These are phyloP conservation scores for Eleusine indica DNA, from an alignment of 176 grass and related monocot species.

Conservation along the genomic window DNA sequence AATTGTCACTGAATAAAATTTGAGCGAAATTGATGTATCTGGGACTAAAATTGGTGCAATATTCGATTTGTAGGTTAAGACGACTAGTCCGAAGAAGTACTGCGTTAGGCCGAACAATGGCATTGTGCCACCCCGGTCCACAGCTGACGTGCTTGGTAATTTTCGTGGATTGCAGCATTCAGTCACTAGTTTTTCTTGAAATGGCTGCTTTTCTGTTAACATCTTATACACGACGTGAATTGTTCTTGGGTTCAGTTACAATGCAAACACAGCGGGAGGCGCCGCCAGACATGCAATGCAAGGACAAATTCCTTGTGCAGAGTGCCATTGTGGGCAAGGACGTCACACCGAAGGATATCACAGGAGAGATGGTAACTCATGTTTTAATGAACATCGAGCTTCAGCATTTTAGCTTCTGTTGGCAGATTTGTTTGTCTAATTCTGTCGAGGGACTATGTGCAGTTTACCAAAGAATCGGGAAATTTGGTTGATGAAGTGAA, in stretches of 20 bases:
- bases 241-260: conserved; percentile 63
- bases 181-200: conserved; percentile 1
- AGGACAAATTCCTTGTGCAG: conserved; percentile 95
- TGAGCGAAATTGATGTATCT: background rate
- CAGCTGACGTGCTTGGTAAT: conserved; percentile 73
- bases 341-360: conserved; percentile 60
- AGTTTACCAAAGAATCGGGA: conserved; percentile 88
- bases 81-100: conserved; percentile 96
- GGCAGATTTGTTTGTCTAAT: background rate
- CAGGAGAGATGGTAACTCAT: conserved; percentile 62
- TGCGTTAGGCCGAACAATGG: conserved; percentile 92
- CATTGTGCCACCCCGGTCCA: conserved; percentile 77
- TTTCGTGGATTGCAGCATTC: background rate
- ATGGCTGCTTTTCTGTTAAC: background rate
- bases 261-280: conserved; percentile 90
- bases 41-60: background rate
- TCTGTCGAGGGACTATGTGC: conserved; percentile 21
- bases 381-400: conserved; percentile 1
- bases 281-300: conserved; percentile 85
- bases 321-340: conserved; percentile 68
- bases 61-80: conserved; percentile 74
- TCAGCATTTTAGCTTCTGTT: conserved; percentile 7
- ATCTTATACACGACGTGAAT: background rate
- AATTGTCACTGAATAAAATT: background rate
- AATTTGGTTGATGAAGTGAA: conserved; percentile 81